Evolutionary conservation across 2,329 filamentous ascomycete genomes (phyloP).

Genomic region (Fusarium miscanthi): DNA sequence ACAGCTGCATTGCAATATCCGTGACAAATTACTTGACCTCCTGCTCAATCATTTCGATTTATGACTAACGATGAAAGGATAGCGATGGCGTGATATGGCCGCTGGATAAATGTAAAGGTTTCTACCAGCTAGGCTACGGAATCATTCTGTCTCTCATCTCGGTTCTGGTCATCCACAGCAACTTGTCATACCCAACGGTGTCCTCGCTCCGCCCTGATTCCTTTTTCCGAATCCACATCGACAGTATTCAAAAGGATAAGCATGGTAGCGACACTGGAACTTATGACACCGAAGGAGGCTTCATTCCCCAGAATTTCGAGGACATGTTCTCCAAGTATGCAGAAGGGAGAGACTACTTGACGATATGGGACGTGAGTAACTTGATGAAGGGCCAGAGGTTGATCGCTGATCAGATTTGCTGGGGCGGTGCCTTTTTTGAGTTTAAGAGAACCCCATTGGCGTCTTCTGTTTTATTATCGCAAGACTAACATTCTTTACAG

Average conservation of each 20-base stretch:
- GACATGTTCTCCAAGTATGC: neutral
- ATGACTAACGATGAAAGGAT: neutral
- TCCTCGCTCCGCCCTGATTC: neutral
- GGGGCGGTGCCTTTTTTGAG: neutral
- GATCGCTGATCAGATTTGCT: neutral
- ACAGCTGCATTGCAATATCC: neutral
- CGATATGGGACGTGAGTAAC: neutral
- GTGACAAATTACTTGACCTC: neutral
- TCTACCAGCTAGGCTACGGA: accelerated
- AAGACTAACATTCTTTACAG: accelerated
- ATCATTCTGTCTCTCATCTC: accelerated
- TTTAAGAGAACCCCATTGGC: neutral
- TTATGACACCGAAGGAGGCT: accelerated
- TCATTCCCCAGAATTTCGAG: neutral
- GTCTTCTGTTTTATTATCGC: neutral
- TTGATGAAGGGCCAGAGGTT: neutral
- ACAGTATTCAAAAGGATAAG: neutral
- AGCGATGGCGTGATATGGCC: neutral
- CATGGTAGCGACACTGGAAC: neutral
- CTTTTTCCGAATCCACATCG: accelerated
- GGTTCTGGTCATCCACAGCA: accelerated
- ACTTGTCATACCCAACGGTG: accelerated
- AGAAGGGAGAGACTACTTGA: neutral
- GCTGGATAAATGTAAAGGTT: accelerated
- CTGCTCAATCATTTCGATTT: accelerated